Evolutionary conservation across 176 grass and related monocot species (phyloP), one percentile per base, ranked within the genome.

Genomic region (Elaeis guineensis): DNA sequence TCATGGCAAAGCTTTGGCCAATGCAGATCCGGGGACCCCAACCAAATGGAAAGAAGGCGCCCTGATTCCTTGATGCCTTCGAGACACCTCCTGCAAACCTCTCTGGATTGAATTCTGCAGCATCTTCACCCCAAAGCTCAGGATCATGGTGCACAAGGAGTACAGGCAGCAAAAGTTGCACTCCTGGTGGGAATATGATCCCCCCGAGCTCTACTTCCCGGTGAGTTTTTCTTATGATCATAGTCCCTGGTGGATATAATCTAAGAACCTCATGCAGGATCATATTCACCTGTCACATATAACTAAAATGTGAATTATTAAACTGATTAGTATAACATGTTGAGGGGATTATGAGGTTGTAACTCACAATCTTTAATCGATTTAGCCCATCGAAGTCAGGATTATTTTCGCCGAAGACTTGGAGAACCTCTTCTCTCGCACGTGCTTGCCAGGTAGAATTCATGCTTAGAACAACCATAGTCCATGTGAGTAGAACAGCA

Each of bases 401-500:
- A 62, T 30, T 73, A 12, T 35, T 19, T 49, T 54, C 60, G 17
- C 85, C 85, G 72, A 89, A 95, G 51, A 71, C 71, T 60, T 72
- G 67, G n/a, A 89, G 21, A 18, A 95, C 90, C 69, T 95, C 90
- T 71, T 95, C 78, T 62, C 90, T 81, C 25, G 85, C 82, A 7
- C 28, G 35, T 6, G 75, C 82, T 63, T 95, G 85, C 90, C 90
- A 95, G 17, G 74, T 76, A 2, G 79, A 86, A 78, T 95, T 72
- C 85, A 89, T 95, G 66, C 85, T 86, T 44, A 95, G 48, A 14
- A 66, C 51, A 24, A 89, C 26, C 50, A 90, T 67, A 7, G 90
- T 86, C 90, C 90, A 95, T 25, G 86, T 95, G 21, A 95, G 85
- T 63, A 95, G 58, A n/a, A 84, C 75, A 8, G 86, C 72, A 49